Conservation (phyloP, 75 land plant genomes). For the Sequoiadendron giganteum region DNA sequence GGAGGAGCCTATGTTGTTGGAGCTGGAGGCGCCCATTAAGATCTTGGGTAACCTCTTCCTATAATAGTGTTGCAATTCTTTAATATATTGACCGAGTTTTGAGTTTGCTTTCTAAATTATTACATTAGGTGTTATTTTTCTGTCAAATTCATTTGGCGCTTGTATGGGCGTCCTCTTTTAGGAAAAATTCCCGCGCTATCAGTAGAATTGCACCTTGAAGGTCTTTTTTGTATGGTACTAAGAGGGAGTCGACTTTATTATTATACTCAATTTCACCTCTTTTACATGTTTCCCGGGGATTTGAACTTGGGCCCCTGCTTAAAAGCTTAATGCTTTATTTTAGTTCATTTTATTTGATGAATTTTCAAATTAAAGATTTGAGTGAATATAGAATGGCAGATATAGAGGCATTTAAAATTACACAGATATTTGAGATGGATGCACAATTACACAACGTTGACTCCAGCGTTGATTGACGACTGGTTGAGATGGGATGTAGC, state of each 20-base stretch:
- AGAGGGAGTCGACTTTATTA: neutral
- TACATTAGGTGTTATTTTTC: neutral
- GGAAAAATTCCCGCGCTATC: too few relatives aligned
- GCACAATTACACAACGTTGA: neutral
- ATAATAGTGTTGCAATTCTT: neutral
- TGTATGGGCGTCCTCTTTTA: neutral
- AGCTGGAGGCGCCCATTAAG: constrained; percentile 68
- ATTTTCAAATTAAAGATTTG: neutral
- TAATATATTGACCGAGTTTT: neutral
- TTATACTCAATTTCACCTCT: neutral
- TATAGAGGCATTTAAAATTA: neutral
- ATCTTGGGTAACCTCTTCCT: constrained; percentile 35
- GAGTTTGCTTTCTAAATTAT: neutral
- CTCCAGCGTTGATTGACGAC: neutral
- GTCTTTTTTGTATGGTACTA: too few relatives aligned
- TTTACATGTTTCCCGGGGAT: neutral
- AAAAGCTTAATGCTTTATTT: neutral
- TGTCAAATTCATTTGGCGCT: neutral
- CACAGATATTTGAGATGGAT: too few relatives aligned
- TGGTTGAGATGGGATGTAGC: neutral
- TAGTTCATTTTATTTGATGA: neutral
- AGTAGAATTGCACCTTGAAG: too few relatives aligned
- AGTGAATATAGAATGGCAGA: neutral
- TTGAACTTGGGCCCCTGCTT: neutral
- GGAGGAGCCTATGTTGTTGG: constrained; percentile 49